Evolutionary conservation across 2,329 filamentous ascomycete genomes (phyloP).

Genomic region (Aspergillus uvarum): DNA sequence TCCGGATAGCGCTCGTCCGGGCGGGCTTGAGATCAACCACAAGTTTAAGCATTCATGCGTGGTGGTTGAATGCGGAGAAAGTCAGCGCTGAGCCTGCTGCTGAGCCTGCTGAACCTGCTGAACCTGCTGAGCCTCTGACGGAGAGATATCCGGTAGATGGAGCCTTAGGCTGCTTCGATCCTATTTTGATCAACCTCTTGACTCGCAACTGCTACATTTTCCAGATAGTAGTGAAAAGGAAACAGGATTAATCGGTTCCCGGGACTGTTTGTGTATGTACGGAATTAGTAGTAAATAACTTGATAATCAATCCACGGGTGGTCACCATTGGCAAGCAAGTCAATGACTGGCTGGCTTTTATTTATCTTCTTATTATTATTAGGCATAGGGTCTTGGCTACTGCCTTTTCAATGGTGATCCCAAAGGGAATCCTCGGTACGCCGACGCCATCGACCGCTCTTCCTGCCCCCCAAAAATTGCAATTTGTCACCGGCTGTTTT

Average conservation of each 20-base stretch:
- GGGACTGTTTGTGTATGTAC: too few species aligned
- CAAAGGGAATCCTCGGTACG: slow-evolving; percentile 2
- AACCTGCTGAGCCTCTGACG: not conserved
- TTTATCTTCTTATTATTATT: not conserved
- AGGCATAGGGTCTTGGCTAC: not conserved
- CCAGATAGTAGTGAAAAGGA: not conserved
- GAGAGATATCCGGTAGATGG: not conserved
- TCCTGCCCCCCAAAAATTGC: slow-evolving; percentile 1
- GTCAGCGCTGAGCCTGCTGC: not conserved
- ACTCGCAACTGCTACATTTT: not conserved
- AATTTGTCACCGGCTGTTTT: not conserved
- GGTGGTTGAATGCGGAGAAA: slow-evolving; percentile 16
- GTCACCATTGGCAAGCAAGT: not conserved
- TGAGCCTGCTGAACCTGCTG: not conserved
- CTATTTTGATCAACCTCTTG: not conserved
- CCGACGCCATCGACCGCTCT: slow-evolving; percentile 5
- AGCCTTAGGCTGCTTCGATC: not conserved
- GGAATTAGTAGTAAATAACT: too few species aligned
- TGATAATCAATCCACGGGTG: not conserved
- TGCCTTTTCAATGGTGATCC: not conserved
- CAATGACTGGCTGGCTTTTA: not conserved
- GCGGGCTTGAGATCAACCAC: slow-evolving; percentile 6
- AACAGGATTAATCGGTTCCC: not conserved
- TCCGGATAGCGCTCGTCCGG: slow-evolving; percentile 18
- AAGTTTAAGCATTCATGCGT: slow-evolving; percentile 15